Base-by-base conservation (phyloP, 164 flowering plant species). In the Buxus sempervirens region DNA sequence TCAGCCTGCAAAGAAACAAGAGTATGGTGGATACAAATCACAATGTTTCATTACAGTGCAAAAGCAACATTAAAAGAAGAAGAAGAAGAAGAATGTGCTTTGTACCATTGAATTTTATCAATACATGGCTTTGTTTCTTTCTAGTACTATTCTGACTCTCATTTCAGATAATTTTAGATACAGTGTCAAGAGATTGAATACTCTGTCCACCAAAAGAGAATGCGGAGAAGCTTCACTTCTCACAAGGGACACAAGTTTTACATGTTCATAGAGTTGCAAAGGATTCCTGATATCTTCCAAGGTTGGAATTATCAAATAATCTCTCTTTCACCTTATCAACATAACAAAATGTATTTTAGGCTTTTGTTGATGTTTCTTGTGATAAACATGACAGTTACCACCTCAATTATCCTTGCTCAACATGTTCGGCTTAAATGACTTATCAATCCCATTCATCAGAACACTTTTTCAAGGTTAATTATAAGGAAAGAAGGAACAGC, bases 1-100 rank as follows among this genome's bases (percentile, higher is more conserved):
- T 94, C 97, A 58, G 98, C 87, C 98, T 94, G 88, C 74, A 84
- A 74, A 70, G 72, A 4, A 60, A 64, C 18, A 10, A 48, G 27
- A 55, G 24, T 1, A 7, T 28, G 51, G 51, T 45, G 51, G 12
- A 45, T 10, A 45, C 51, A 45, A 45, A n/a, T n/a, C n/a, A n/a
- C n/a, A n/a, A n/a, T n/a, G n/a, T n/a, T n/a, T n/a, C n/a, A n/a
- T n/a, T n/a, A n/a, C n/a, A n/a, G n/a, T n/a, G n/a, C n/a, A n/a
- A n/a, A n/a, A n/a, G n/a, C n/a, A n/a, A n/a, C n/a, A n/a, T n/a
- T n/a, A n/a, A n/a, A n/a, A n/a, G n/a, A n/a, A n/a, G n/a, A n/a
- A n/a, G n/a, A n/a, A n/a, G n/a, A n/a, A n/a, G n/a, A n/a, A n/a
- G n/a, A n/a, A n/a, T n/a, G n/a, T n/a, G n/a, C n/a, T n/a, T n/a